phyloP scores from a whole-genome alignment of 2,329 filamentous ascomycete species.

The Myriangium duriaei region DNA sequence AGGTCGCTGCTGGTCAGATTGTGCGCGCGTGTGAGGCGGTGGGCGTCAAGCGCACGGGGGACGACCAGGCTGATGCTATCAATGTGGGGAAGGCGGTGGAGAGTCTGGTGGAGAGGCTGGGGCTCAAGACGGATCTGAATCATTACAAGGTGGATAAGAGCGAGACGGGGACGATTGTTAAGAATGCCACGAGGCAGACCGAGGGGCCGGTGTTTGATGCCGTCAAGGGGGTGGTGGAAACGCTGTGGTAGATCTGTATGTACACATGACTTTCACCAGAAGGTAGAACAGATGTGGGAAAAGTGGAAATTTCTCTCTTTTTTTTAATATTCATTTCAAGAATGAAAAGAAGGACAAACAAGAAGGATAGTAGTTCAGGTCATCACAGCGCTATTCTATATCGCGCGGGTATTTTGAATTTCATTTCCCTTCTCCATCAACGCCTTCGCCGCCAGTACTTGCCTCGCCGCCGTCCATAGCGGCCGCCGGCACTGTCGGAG shows the following conservation, averaged over 20 bases:
- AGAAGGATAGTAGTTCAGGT: too few species aligned
- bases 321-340: too few species aligned
- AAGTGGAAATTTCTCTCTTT: too few species aligned
- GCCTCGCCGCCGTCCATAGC: too few species aligned
- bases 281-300: too few species aligned
- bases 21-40: constrained; percentile 34
- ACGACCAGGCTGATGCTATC: constrained; percentile 31
- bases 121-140: constrained; percentile 32
- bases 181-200: constrained; percentile 32
- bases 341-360: too few species aligned
- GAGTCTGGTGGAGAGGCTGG: constrained; percentile 31
- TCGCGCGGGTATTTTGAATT: too few species aligned
- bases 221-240: constrained; percentile 32
- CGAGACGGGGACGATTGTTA: constrained; percentile 30
- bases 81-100: constrained; percentile 34
- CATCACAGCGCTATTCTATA: too few species aligned
- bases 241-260: constrained; percentile 32
- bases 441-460: too few species aligned
- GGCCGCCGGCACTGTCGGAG: too few species aligned
- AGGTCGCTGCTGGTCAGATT: constrained; percentile 33
- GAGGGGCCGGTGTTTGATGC: constrained; percentile 30
- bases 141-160: constrained; percentile 32
- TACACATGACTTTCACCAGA: too few species aligned
- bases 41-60: constrained; percentile 26
- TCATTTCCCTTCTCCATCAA: too few species aligned